Evolutionary conservation across 1,284 basidiomycete genomes (phyloP).

Genomic region (Malassezia brasiliensis): DNA sequence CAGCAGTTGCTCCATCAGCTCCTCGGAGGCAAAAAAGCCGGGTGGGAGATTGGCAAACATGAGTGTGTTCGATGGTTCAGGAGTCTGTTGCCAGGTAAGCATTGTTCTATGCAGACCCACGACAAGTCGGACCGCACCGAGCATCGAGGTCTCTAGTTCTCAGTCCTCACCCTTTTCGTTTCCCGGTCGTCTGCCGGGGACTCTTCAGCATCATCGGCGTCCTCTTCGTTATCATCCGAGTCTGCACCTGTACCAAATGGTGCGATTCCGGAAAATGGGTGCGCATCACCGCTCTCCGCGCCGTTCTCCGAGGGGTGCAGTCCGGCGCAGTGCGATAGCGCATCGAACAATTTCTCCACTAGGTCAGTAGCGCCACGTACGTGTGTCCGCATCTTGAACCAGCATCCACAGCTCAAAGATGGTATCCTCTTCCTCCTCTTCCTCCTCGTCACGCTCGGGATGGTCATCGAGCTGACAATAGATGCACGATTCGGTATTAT

Average conservation of each 20-base stretch:
- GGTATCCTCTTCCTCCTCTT: constrained; percentile 26
- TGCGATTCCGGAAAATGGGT: constrained; percentile 41
- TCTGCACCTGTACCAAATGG: constrained; percentile 45
- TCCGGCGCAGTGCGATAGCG: constrained; percentile 76
- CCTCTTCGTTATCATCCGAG: constrained; percentile 49
- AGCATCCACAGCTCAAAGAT: constrained; percentile 37
- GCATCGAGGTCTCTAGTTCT: constrained; percentile 64
- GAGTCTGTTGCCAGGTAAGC: constrained; percentile 1
- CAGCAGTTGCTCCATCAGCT: constrained; percentile 23
- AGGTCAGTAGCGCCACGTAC: constrained; percentile 19
- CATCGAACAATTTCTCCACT: constrained; percentile 81
- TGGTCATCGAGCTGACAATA: constrained; percentile 44
- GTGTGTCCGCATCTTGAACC: constrained; percentile 16
- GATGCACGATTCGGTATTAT: constrained; percentile 24
- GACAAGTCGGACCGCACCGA: constrained; percentile 71
- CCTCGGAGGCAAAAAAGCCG: constrained; percentile 28
- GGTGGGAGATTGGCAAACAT: constrained; percentile 36
- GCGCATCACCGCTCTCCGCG: constrained; percentile 48
- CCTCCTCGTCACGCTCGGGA: constrained; percentile 21
- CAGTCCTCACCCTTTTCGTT: constrained; percentile 84
- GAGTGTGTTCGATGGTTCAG: constrained; percentile 27
- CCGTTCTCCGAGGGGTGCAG: constrained; percentile 64
- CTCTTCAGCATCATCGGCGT: constrained; percentile 47
- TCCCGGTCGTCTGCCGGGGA: constrained; percentile 54
- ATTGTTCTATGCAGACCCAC: constrained; percentile 1